Conservation (phyloP, 768 basidiomycete genomes). For the Leccinum ochraceum region DNA sequence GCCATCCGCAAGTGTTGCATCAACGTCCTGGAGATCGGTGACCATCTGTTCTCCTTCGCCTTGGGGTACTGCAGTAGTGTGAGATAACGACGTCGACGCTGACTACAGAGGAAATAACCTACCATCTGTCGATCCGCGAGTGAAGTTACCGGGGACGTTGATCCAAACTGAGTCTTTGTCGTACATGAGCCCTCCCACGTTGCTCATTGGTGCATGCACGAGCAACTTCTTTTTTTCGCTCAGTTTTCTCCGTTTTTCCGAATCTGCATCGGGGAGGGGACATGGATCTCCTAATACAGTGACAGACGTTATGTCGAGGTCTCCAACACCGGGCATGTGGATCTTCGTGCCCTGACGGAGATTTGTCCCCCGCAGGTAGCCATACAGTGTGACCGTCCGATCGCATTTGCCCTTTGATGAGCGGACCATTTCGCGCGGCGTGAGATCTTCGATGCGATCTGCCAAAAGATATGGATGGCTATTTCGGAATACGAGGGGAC, state of each 20-base stretch:
- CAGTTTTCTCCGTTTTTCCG: conserved; percentile 88
- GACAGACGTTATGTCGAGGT: conserved; percentile 75
- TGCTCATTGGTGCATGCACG: conserved; percentile 98
- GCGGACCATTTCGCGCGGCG: conserved; percentile 80
- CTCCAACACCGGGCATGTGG: conserved; percentile 95
- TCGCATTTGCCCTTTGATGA: conserved; percentile 85
- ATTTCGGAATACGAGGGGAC: conserved; percentile 95
- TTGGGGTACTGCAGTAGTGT: conserved; percentile 50
- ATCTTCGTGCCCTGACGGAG: conserved; percentile 73
- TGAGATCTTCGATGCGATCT: conserved; percentile 94
- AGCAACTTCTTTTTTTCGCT: conserved; percentile 93
- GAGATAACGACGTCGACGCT: background rate
- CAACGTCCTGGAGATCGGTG: conserved; percentile 90
- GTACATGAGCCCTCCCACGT: conserved; percentile 93
- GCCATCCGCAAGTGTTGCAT: conserved; percentile 77
- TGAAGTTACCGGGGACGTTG: conserved; percentile 95
- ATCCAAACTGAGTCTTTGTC: conserved; percentile 99
- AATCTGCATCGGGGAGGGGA: conserved; percentile 87
- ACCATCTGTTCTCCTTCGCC: conserved; percentile 99
- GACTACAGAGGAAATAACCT: conserved; percentile 19
- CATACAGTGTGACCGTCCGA: conserved; percentile 91
- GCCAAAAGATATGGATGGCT: conserved; percentile 92
- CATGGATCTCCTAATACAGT: conserved; percentile 89
- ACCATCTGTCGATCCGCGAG: conserved; percentile 71
- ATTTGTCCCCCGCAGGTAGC: conserved; percentile 91